Conservation (phyloP, 2,329 filamentous ascomycete genomes). For the Corniculantispora saksenae region DNA sequence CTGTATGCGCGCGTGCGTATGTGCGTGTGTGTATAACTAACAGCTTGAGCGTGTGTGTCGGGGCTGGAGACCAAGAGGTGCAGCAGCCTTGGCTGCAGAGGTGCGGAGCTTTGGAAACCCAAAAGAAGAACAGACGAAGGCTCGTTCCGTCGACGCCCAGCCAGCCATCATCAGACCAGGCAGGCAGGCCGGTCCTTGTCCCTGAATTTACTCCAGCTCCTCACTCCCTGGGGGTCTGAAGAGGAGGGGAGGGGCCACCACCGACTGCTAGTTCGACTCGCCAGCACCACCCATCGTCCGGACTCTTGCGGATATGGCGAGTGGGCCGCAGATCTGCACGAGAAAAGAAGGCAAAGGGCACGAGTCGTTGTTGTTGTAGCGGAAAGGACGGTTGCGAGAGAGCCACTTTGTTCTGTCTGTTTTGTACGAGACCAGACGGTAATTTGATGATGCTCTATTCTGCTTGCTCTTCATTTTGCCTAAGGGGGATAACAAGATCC, state of each 20-base stretch:
- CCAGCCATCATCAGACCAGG: constrained; percentile 7
- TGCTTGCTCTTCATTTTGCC: too few species aligned
- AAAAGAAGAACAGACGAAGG: constrained; percentile 12
- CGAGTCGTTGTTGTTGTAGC: neutral
- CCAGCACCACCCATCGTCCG: neutral
- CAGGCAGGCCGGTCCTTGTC: neutral
- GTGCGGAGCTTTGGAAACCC: neutral
- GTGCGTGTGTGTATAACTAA: neutral
- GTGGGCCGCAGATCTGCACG: constrained; percentile 10
- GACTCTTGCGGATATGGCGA: constrained; percentile 12
- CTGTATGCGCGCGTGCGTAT: neutral
- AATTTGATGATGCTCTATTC: too few species aligned
- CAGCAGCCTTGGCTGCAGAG: neutral
- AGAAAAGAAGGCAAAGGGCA: neutral
- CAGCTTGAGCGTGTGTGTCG: neutral
- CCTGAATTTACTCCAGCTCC: neutral
- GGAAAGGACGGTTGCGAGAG: neutral
- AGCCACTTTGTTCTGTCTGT: too few species aligned
- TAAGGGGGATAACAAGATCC: too few species aligned
- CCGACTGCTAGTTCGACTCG: too few species aligned
- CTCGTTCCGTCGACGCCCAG: neutral
- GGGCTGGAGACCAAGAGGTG: neutral
- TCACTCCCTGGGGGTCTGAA: too few species aligned
- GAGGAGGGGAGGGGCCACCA: too few species aligned
- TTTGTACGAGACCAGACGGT: too few species aligned